Conservation (phyloP, 192 early-diverging fungal genomes). For the Rhizophagus clarus region DNA sequence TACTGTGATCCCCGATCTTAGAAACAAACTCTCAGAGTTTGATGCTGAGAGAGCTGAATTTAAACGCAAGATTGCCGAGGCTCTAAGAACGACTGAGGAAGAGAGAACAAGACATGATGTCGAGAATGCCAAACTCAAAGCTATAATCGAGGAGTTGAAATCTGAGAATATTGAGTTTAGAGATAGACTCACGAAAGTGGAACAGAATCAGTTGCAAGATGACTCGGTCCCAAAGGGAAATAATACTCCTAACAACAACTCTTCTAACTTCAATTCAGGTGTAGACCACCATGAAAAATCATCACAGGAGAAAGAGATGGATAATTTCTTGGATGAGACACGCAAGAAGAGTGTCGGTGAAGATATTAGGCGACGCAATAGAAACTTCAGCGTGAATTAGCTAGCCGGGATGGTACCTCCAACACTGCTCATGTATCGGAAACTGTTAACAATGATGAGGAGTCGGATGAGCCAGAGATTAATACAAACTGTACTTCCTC, state of each 20-base stretch:
- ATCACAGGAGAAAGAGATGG: neutral
- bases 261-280: neutral
- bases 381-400: constrained; percentile 5
- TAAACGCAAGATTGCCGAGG: too few relatives aligned
- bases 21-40: too few relatives aligned
- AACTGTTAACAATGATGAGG: neutral
- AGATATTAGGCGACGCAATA: constrained; percentile 3
- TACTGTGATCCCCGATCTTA: too few relatives aligned
- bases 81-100: too few relatives aligned
- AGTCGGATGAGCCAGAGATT: neutral
- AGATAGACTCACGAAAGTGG: constrained; percentile 8
- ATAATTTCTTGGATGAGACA: neutral
- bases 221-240: too few relatives aligned
- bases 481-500: too few relatives aligned
- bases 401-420: neutral
- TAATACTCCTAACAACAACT: neutral
- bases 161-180: too few relatives aligned
- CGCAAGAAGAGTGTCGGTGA: neutral
- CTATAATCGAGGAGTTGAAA: neutral
- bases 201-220: constrained; percentile 12
- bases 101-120: too few relatives aligned
- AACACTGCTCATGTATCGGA: neutral
- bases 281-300: neutral
- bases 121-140: too few relatives aligned
- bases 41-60: too few relatives aligned